phyloP scores from a whole-genome alignment of 140 eudicot genomes.

The Oenanthe javanica region DNA sequence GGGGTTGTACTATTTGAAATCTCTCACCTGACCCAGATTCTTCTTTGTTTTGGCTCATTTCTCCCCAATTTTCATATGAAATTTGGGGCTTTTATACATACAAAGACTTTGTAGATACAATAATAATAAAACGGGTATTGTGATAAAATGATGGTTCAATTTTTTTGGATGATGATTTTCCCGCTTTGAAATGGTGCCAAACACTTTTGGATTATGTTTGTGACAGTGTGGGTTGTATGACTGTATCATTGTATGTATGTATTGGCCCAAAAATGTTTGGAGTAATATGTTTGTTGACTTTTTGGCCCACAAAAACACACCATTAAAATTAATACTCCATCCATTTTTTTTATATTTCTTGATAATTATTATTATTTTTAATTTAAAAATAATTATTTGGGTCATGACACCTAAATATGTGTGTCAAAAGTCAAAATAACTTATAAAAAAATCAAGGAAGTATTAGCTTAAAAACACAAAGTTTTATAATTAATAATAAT shows the following conservation, averaged over 20 bases:
- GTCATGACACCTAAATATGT: too few relatives aligned
- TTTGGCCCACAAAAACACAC: too few relatives aligned
- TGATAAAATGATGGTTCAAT: background rate
- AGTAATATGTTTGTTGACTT: too few relatives aligned
- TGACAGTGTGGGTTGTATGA: background rate
- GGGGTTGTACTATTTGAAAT: slow-evolving; percentile 65
- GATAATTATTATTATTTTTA: too few relatives aligned
- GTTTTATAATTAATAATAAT: too few relatives aligned
- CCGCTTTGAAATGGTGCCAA: background rate
- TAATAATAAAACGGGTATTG: background rate
- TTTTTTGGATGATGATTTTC: slow-evolving; percentile 3
- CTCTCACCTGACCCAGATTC: slow-evolving; percentile 22
- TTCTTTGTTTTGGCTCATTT: slow-evolving; percentile 43
- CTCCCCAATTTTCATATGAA: background rate
- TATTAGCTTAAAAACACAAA: too few relatives aligned
- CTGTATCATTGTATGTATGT: background rate
- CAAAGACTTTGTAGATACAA: background rate
- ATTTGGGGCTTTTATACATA: background rate
- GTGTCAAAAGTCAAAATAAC: too few relatives aligned
- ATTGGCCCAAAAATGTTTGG: background rate
- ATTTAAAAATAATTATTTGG: too few relatives aligned
- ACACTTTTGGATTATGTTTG: background rate
- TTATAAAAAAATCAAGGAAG: too few relatives aligned
- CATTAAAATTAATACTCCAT: too few relatives aligned
- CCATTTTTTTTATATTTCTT: too few relatives aligned